phyloP scores from a whole-genome alignment of 1,284 basidiomycete genomes.

The Ustilago xerochloae region DNA sequence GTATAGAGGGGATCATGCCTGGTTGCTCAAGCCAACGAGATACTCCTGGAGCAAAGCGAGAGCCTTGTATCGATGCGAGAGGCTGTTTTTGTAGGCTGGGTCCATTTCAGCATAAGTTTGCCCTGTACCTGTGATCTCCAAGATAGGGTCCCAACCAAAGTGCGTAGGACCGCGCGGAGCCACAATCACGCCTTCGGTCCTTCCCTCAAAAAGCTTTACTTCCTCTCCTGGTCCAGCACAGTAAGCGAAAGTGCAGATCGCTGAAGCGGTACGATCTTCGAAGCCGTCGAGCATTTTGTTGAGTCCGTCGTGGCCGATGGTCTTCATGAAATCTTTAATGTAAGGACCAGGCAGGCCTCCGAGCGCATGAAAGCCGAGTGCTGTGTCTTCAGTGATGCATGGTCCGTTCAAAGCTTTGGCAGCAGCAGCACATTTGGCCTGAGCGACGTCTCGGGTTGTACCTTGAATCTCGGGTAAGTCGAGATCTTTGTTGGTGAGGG shows the following conservation, averaged over 20 bases:
- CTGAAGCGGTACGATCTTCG: slow-evolving; percentile 81
- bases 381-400: slow-evolving; percentile 96
- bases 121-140: slow-evolving; percentile 78
- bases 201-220: slow-evolving; percentile 83
- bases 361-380: slow-evolving; percentile 88
- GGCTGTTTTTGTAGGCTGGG: slow-evolving; percentile 59
- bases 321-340: slow-evolving; percentile 78
- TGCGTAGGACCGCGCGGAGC: slow-evolving; percentile 79
- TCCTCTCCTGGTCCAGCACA: slow-evolving; percentile 69
- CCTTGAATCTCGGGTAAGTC: slow-evolving; percentile 94
- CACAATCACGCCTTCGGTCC: slow-evolving; percentile 88
- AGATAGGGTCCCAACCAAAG: slow-evolving; percentile 92
- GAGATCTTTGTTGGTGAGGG: slow-evolving; percentile 30
- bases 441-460: slow-evolving; percentile 87
- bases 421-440: slow-evolving; percentile 85
- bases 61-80: slow-evolving; percentile 90
- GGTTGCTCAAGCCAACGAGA: slow-evolving; percentile 68
- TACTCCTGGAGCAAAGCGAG: slow-evolving; percentile 82
- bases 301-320: slow-evolving; percentile 73
- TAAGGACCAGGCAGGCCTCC: slow-evolving; percentile 93
- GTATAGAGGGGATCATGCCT: background rate
- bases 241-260: slow-evolving; percentile 96
- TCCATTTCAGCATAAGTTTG: slow-evolving; percentile 51
- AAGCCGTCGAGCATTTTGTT: slow-evolving; percentile 89
- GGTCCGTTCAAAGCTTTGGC: slow-evolving; percentile 77